Percentiles rank a stretch among this genome's conserved stretches.
Evolutionary conservation across 441 rosid genomes (phyloP).

Genomic region (Erodium texanum): DNA sequence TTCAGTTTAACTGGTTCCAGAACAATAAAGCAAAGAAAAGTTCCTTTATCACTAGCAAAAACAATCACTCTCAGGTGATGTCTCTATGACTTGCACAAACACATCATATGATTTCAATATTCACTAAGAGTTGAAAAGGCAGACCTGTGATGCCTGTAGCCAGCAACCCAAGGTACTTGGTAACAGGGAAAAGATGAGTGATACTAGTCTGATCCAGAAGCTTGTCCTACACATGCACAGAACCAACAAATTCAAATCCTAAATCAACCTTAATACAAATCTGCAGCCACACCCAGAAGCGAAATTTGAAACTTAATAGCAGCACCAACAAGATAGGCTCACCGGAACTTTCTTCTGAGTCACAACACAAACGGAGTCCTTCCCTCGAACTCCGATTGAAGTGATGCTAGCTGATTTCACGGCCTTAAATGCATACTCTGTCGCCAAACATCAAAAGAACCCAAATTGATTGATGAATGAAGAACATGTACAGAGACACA

Average conservation of each 20-base stretch:
- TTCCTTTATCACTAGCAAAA: neutral
- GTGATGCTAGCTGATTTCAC: constrained; percentile 84
- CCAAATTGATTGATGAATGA: neutral
- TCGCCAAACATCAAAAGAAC: neutral
- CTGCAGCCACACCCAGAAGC: neutral
- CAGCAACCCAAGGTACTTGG: constrained; percentile 75
- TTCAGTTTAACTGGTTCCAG: neutral
- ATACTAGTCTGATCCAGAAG: constrained; percentile 91
- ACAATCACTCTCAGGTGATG: neutral
- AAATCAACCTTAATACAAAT: neutral
- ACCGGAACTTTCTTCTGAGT: constrained; percentile 99
- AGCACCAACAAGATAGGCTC: constrained; percentile 17
- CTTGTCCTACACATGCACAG: constrained; percentile 63
- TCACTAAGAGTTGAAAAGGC: neutral
- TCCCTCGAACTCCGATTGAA: constrained; percentile 90
- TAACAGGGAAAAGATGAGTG: constrained; percentile 79
- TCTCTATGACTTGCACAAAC: neutral
- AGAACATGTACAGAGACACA: neutral
- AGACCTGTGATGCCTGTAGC: constrained; percentile 94
- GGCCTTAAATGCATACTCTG: constrained; percentile 96
- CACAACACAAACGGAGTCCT: constrained; percentile 88
- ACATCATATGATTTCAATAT: no score
- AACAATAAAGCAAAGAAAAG: neutral
- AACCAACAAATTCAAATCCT: neutral
- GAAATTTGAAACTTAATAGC: neutral